phyloP scores from a whole-genome alignment of 1,284 basidiomycete species.

The Coniferiporia sulphurascens region DNA sequence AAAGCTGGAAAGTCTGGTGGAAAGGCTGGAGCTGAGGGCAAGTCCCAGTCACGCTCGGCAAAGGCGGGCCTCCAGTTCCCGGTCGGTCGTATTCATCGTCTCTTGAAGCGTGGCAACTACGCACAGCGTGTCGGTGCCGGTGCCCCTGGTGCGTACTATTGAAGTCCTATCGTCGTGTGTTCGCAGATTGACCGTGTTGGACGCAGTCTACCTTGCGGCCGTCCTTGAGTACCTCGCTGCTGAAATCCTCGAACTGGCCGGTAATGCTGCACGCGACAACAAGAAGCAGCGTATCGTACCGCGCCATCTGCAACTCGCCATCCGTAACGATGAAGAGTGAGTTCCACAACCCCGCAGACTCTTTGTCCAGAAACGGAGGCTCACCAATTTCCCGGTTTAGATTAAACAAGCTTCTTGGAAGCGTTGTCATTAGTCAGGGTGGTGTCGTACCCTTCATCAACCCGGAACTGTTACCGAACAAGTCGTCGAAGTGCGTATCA shows the following conservation, averaged over 20 bases:
- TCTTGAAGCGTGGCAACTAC: constrained; percentile 86
- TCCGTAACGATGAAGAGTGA: constrained; percentile 81
- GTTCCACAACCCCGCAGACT: constrained; percentile 19
- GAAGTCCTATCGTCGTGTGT: background rate
- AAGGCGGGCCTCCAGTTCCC: constrained; percentile 85
- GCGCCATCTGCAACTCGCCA: constrained; percentile 83
- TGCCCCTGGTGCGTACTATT: constrained; percentile 57
- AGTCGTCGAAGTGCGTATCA: constrained; percentile 20
- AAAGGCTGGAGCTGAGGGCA: constrained; percentile 46
- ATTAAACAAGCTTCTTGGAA: constrained; percentile 69
- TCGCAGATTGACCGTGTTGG: background rate
- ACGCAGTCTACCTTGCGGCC: constrained; percentile 77
- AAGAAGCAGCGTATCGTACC: constrained; percentile 87
- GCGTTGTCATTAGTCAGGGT: constrained; percentile 84
- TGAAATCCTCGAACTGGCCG: constrained; percentile 85
- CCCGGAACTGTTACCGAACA: constrained; percentile 55
- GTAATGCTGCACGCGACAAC: constrained; percentile 77
- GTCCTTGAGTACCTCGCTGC: constrained; percentile 82
- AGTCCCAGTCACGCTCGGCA: constrained; percentile 71
- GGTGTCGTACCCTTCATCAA: constrained; percentile 73
- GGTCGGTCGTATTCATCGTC: constrained; percentile 90
- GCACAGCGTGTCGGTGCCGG: constrained; percentile 76
- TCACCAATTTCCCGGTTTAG: constrained; percentile 23
- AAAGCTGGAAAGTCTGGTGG: constrained; percentile 57
- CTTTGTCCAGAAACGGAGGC: background rate